A percentile compares a stretch with the other conserved stretches of the same genome.
Evolutionary conservation across 306 rosid species (phyloP).

Genomic region (Lathyrus sativus): DNA sequence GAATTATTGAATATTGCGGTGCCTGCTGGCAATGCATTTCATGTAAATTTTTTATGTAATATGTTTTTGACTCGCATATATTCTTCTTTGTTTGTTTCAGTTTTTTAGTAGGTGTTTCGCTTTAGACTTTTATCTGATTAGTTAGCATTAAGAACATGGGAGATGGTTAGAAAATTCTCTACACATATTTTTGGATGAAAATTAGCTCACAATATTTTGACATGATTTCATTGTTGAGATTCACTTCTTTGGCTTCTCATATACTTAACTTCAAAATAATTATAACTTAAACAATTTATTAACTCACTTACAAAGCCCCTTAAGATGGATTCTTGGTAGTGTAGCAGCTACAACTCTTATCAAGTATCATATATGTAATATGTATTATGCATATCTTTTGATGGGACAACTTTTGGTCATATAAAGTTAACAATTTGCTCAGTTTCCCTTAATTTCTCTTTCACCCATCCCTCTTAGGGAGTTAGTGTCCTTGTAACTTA

Average conservation of each 20-base stretch:
- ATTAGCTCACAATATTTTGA: conserved; percentile 7
- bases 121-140: conserved; percentile 6
- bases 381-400: conserved; percentile 6
- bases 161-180: conserved; percentile 14
- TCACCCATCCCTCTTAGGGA: not conserved
- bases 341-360: not conserved
- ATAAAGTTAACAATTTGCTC: conserved; percentile 16
- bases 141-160: conserved; percentile 10
- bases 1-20: conserved; percentile 21
- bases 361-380: not conserved
- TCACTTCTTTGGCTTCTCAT: not conserved
- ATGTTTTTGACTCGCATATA: conserved; percentile 12
- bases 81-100: conserved; percentile 9
- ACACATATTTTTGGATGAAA: not conserved
- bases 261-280: conserved; percentile 12
- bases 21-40: conserved; percentile 21
- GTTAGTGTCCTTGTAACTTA: not conserved
- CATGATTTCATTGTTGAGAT: not conserved
- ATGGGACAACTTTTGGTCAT: not conserved
- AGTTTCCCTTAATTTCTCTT: not conserved
- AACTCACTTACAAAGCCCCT: conserved; percentile 1
- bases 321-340: conserved; percentile 16
- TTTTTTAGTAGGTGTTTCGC: not conserved
- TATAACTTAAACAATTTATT: not conserved
- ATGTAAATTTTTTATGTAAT: conserved; percentile 19